phyloP scores from a whole-genome alignment of 306 rosid species.

The Boehmeria nivea region DNA sequence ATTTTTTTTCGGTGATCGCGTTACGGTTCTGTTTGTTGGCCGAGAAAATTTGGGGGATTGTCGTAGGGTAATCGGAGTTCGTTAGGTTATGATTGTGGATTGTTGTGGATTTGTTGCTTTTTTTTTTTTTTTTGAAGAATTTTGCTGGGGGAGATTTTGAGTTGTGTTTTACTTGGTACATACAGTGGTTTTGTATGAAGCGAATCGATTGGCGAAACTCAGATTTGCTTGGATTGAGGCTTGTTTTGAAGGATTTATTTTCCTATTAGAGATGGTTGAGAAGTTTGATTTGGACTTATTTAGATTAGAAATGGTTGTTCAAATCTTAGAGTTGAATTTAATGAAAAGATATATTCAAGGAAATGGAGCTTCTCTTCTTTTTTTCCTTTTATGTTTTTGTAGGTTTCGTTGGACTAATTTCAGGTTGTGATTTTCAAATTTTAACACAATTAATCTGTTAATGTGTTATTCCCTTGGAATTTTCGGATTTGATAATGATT shows the following conservation, averaged over 20 bases:
- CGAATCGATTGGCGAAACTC: slow-evolving; percentile 1
- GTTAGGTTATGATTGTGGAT: neutral
- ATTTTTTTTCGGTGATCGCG: neutral
- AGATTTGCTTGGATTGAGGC: slow-evolving; percentile 4
- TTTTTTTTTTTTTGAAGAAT: neutral
- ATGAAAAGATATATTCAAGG: neutral
- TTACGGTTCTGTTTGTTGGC: slow-evolving; percentile 4
- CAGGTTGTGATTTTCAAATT: neutral
- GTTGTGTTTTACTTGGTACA: slow-evolving; percentile 24
- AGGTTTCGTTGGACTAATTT: neutral
- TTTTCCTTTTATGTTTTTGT: neutral
- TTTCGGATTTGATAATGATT: no score
- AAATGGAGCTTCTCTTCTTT: neutral
- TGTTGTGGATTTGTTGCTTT: neutral
- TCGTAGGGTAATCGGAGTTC: neutral
- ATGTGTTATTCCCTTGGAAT: no score
- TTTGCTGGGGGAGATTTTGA: neutral
- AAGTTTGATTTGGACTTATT: neutral
- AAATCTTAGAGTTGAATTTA: neutral
- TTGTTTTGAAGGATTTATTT: no score
- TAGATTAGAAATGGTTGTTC: neutral
- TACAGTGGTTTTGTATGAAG: neutral
- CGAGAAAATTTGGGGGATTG: neutral
- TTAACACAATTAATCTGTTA: neutral
- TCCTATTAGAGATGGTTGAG: neutral